A percentile compares a stretch with the other conserved stretches of the same genome.
These are phyloP conservation scores for Beauveria sp. DNA, from an alignment of 2,329 filamentous ascomycete genomes.

Conservation along the genomic window DNA sequence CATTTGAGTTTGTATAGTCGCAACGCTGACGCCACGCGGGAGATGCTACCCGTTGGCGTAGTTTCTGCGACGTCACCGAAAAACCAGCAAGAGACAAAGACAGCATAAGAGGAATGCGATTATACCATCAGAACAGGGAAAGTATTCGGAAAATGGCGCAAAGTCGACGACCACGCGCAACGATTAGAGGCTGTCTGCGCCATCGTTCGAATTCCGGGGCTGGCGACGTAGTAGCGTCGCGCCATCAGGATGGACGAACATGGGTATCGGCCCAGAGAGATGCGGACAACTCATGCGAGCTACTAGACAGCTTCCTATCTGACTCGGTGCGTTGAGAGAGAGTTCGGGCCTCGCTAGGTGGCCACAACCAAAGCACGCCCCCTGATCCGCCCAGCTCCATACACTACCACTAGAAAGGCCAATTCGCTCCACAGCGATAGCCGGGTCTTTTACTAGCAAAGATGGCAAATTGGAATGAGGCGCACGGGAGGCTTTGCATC, in stretches of 20 bases:
- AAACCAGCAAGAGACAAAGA: neutral
- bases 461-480: neutral
- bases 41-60: neutral
- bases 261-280: neutral
- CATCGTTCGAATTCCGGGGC: neutral
- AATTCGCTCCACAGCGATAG: constrained; percentile 7
- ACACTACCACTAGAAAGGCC: neutral
- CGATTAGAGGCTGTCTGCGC: neutral
- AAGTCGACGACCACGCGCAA: neutral
- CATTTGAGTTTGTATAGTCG: neutral
- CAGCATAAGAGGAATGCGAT: neutral
- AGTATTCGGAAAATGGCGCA: neutral
- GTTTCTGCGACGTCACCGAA: neutral
- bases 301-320: neutral
- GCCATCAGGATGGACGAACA: neutral
- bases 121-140: neutral
- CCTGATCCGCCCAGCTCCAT: neutral
- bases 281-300: neutral
- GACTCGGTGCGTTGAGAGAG: neutral
- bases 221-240: too few species aligned
- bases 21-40: neutral
- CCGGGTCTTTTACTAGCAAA: neutral
- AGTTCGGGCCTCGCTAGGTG: neutral
- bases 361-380: neutral
- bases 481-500: neutral